These are phyloP conservation scores for Astragalus glycyphyllos DNA, from an alignment of 306 rosid genomes.

Conservation along the genomic window DNA sequence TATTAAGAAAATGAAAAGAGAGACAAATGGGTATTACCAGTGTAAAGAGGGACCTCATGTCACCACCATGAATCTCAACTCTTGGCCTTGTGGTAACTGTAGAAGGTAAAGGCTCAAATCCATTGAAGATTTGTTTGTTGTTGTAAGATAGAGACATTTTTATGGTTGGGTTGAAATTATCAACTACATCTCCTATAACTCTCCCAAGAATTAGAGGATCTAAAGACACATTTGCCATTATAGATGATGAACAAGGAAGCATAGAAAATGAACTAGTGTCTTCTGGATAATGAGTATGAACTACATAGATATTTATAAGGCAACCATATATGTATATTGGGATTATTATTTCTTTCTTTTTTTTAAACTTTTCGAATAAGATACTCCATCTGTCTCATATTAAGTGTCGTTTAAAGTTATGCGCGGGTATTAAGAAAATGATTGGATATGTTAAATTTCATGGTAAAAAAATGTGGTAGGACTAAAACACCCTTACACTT, in stretches of 20 bases:
- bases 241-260: background rate
- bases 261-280: background rate
- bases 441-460: too few relatives aligned
- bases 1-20: background rate
- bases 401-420: too few relatives aligned
- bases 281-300: conserved; percentile 9
- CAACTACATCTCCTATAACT: conserved; percentile 90
- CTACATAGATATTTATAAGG: background rate
- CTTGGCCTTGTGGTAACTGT: conserved; percentile 62
- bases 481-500: too few relatives aligned
- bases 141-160: conserved; percentile 62
- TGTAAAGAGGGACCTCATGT: conserved; percentile 83
- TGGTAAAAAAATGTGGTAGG: too few relatives aligned
- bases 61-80: conserved; percentile 78
- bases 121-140: conserved; percentile 73
- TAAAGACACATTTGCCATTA: conserved; percentile 55
- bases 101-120: conserved; percentile 80
- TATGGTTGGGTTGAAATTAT: conserved; percentile 61
- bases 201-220: conserved; percentile 77
- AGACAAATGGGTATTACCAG: conserved; percentile 53
- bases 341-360: too few relatives aligned
- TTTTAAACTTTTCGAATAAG: too few relatives aligned
- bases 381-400: too few relatives aligned
- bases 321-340: too few relatives aligned
- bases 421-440: too few relatives aligned